phyloP scores from a whole-genome alignment of 192 early-diverging fungal species.

The Coemansia sp. region DNA sequence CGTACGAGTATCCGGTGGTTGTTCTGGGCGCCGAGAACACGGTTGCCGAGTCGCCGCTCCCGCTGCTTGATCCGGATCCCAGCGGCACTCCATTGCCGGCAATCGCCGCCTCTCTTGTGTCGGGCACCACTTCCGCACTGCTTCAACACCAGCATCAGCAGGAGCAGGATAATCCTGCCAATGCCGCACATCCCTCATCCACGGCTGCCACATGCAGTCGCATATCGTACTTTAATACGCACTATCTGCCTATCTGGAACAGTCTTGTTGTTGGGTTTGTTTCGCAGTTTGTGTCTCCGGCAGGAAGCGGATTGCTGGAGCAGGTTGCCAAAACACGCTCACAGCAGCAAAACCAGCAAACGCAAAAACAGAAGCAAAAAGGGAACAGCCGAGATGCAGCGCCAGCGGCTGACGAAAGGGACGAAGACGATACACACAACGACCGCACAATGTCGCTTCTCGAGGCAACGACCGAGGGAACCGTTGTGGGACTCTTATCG shows the following conservation, averaged over 20 bases:
- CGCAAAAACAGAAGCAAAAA: not conserved
- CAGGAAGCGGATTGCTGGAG: slow-evolving; percentile 44
- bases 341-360: slow-evolving; percentile 2
- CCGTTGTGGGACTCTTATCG: slow-evolving; percentile 44
- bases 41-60: not conserved
- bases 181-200: not conserved
- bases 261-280: slow-evolving; percentile 50
- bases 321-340: not conserved
- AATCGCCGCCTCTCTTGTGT: slow-evolving; percentile 8
- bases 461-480: slow-evolving; percentile 50
- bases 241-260: slow-evolving; percentile 50
- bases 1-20: slow-evolving; percentile 19
- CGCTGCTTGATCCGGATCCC: slow-evolving; percentile 6
- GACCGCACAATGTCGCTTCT: slow-evolving; percentile 48
- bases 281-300: slow-evolving; percentile 53
- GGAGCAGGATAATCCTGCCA: not conserved
- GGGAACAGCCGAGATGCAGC: not conserved
- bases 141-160: not conserved
- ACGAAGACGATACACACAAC: not conserved
- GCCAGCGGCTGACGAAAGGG: not conserved
- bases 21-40: not conserved
- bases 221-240: slow-evolving; percentile 34
- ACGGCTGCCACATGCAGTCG: not conserved
- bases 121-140: not conserved
- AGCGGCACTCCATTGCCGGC: slow-evolving; percentile 14